These are phyloP conservation scores for Bisporella sp. DNA, from an alignment of 2,329 filamentous ascomycete genomes.

Conservation along the genomic window DNA sequence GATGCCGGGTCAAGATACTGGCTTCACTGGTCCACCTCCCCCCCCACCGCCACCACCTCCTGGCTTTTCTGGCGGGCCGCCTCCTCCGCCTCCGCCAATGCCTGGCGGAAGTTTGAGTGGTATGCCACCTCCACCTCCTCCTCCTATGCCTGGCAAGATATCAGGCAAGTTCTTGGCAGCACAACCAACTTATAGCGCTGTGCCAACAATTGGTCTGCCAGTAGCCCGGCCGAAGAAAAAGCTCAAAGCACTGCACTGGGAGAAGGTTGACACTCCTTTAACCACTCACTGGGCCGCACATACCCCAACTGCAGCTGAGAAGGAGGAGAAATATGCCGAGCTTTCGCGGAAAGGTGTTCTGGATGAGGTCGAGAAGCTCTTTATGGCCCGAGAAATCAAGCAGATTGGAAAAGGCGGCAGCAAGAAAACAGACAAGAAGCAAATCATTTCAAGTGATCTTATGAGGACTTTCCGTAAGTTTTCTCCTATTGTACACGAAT, in stretches of 20 bases:
- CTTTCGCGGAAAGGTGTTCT: constrained; percentile 90
- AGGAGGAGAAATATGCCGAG: constrained; percentile 93
- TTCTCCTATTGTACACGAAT: not conserved
- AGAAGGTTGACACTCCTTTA: constrained; percentile 90
- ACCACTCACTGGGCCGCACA: constrained; percentile 90
- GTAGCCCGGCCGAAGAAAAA: constrained; percentile 95
- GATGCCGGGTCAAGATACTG: constrained; percentile 28
- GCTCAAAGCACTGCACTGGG: constrained; percentile 98
- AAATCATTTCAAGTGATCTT: constrained; percentile 86
- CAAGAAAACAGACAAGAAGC: constrained; percentile 91
- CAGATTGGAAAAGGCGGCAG: constrained; percentile 60
- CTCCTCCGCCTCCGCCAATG: constrained; percentile 37
- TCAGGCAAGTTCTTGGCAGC: constrained; percentile 68
- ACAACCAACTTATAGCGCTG: constrained; percentile 42
- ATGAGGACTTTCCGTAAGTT: constrained; percentile 73
- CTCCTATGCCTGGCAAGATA: constrained; percentile 60
- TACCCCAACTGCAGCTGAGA: constrained; percentile 75
- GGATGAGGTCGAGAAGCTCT: constrained; percentile 95
- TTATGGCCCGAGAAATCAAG: constrained; percentile 96
- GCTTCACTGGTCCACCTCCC: constrained; percentile 27
- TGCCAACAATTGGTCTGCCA: constrained; percentile 60
- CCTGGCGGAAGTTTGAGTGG: constrained; percentile 33
- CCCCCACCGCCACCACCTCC: constrained; percentile 34
- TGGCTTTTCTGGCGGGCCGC: constrained; percentile 31
- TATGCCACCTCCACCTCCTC: constrained; percentile 45